These are phyloP conservation scores for Daldinia concentrica DNA, from an alignment of 495 filamentous ascomycete species.

Conservation along the genomic window DNA sequence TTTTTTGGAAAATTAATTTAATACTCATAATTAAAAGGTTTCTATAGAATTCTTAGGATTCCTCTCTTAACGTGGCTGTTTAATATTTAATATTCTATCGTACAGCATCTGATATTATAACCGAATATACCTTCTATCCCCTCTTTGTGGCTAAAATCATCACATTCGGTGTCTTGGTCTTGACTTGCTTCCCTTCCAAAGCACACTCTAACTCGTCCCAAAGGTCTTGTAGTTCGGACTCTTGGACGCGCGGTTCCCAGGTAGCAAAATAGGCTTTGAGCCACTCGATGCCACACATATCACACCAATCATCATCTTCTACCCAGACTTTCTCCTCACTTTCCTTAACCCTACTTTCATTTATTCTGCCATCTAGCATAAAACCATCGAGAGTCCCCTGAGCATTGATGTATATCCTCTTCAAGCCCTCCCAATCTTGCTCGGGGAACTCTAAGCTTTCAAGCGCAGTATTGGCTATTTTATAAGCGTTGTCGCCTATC, in stretches of 20 bases:
- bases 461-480: conserved; percentile 10
- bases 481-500: neutral
- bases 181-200: conserved; percentile 23
- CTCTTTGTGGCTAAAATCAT: conserved; percentile 30
- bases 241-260: conserved; percentile 30
- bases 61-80: no score
- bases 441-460: conserved; percentile 33
- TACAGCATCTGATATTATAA: no score
- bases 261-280: conserved; percentile 42
- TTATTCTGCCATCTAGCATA: conserved; percentile 4
- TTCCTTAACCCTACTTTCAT: conserved; percentile 21
- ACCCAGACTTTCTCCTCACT: conserved; percentile 31
- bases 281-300: conserved; percentile 27
- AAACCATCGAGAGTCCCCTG: conserved; percentile 27
- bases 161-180: conserved; percentile 21
- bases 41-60: no score
- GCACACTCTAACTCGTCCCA: conserved; percentile 38
- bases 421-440: conserved; percentile 33
- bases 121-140: no score
- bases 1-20: no score
- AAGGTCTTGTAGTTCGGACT: conserved; percentile 21
- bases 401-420: conserved; percentile 38
- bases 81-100: no score
- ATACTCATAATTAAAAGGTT: no score
- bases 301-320: conserved; percentile 38